A percentile compares a stretch with the other conserved stretches of the same genome.
Conservation (phyloP, 495 filamentous ascomycete species). For the Xylaria telfairii region DNA sequence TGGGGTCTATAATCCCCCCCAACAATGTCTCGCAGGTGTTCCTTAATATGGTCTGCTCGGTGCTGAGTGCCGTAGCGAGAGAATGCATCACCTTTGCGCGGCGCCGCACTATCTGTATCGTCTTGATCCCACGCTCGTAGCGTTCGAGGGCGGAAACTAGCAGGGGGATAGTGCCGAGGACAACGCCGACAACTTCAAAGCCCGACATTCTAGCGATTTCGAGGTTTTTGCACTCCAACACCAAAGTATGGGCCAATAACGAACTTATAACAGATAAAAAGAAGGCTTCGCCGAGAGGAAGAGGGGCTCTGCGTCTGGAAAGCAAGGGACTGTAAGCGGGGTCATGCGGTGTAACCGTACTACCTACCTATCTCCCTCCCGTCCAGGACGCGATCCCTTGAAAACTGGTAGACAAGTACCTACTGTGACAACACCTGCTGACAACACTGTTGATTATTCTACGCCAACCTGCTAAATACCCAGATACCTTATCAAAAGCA, state of each 20-base stretch:
- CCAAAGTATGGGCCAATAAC: too few species aligned
- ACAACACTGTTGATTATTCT: neutral
- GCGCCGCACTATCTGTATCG: slow-evolving; percentile 31
- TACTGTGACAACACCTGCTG: too few species aligned
- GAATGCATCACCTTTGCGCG: slow-evolving; percentile 37
- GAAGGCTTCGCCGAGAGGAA: neutral
- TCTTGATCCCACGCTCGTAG: slow-evolving; percentile 41
- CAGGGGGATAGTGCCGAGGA: slow-evolving; percentile 50
- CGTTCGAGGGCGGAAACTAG: slow-evolving; percentile 46
- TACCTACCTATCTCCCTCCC: too few species aligned
- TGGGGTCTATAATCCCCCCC: slow-evolving; percentile 31
- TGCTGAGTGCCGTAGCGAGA: slow-evolving; percentile 40
- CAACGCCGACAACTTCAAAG: slow-evolving; percentile 50
- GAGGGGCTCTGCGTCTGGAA: slow-evolving; percentile 6
- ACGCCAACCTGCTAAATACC: neutral
- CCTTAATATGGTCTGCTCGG: slow-evolving; percentile 41
- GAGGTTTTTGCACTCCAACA: too few species aligned
- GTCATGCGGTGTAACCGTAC: slow-evolving; percentile 16
- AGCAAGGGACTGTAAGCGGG: neutral
- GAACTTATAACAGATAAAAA: too few species aligned
- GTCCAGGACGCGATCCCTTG: too few species aligned
- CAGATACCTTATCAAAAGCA: neutral
- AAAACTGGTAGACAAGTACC: too few species aligned
- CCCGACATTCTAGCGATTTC: slow-evolving; percentile 43
- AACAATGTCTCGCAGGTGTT: slow-evolving; percentile 44